phyloP scores from a whole-genome alignment of 164 flowering plant species.

The Stephania yunnanensis region DNA sequence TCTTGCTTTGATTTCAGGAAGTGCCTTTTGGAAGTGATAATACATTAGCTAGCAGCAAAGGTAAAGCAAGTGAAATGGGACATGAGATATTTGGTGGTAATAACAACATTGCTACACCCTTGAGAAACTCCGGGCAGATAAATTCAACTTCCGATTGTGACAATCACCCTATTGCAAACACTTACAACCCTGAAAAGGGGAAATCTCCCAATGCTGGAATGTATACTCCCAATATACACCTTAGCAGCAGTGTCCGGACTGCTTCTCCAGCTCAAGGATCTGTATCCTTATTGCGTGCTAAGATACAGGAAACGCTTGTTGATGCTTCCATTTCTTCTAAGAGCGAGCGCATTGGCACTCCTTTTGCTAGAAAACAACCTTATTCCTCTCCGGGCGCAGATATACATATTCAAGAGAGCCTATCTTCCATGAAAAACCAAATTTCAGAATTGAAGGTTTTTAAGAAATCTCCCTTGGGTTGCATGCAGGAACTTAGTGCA shows the following conservation, averaged over 20 bases:
- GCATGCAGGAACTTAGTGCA: conserved; percentile 24
- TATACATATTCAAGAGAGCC: conserved; percentile 14
- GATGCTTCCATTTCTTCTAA: conserved; percentile 24
- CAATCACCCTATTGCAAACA: background rate
- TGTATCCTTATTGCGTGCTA: conserved; percentile 27
- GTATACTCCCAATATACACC: conserved; percentile 10
- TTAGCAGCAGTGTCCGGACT: conserved; percentile 1
- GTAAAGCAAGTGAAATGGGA: conserved; percentile 9
- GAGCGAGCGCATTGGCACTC: conserved; percentile 17
- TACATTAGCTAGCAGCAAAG: conserved; percentile 11
- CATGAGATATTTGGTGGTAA: conserved; percentile 6
- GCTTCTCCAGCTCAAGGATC: conserved; percentile 27
- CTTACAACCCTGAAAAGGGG: conserved; percentile 4
- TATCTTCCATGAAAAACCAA: conserved; percentile 35
- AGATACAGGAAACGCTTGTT: conserved; percentile 19
- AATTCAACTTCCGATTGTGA: conserved; percentile 1
- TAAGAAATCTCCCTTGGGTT: conserved; percentile 27
- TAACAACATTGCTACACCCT: conserved; percentile 5
- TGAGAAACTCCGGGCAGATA: background rate
- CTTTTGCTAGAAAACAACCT: conserved; percentile 24
- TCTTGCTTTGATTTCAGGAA: conserved; percentile 22
- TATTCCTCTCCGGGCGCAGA: conserved; percentile 18
- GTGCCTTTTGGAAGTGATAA: conserved; percentile 11
- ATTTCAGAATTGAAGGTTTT: conserved; percentile 30
- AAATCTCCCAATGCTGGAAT: conserved; percentile 9